Evolutionary conservation across 331 rosid genomes (phyloP).

Genomic region (Phaseolus coccineus): DNA sequence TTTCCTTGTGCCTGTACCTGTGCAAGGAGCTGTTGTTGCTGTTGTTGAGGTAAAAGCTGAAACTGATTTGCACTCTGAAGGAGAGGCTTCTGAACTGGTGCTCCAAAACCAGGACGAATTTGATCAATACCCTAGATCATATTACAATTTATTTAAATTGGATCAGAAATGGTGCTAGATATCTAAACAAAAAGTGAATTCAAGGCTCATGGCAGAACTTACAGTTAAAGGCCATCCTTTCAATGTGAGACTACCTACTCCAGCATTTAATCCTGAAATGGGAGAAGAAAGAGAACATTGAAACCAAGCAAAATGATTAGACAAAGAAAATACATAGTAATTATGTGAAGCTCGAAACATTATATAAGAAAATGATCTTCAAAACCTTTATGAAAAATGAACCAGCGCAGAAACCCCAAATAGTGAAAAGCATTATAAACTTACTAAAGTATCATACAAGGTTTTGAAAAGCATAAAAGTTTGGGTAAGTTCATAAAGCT

Average conservation of each 20-base stretch:
- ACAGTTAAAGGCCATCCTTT: constrained; percentile 98
- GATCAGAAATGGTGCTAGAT: constrained; percentile 33
- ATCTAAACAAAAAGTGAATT: constrained; percentile 20
- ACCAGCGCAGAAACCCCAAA: constrained; percentile 29
- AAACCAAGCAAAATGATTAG: constrained; percentile 35
- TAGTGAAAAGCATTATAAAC: constrained; percentile 36
- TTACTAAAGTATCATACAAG: constrained; percentile 24
- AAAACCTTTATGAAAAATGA: constrained; percentile 11
- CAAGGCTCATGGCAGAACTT: constrained; percentile 51
- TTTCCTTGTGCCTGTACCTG: constrained; percentile 90
- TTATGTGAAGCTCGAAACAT: background rate
- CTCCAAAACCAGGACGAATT: constrained; percentile 82
- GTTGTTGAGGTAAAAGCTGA: constrained; percentile 89
- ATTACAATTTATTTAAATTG: constrained; percentile 39
- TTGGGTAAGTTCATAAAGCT: background rate
- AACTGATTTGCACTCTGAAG: constrained; percentile 82
- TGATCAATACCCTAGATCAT: constrained; percentile 84
- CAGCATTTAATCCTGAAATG: constrained; percentile 71
- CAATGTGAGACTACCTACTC: constrained; percentile 79
- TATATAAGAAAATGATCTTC: constrained; percentile 14
- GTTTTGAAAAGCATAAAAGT: background rate
- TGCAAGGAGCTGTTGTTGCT: constrained; percentile 74
- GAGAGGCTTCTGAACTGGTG: constrained; percentile 90
- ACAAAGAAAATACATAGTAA: constrained; percentile 4
- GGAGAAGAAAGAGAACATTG: constrained; percentile 23